These are phyloP conservation scores for Naganishia vaughanmartiniae DNA, from an alignment of 768 basidiomycete genomes.

Conservation along the genomic window DNA sequence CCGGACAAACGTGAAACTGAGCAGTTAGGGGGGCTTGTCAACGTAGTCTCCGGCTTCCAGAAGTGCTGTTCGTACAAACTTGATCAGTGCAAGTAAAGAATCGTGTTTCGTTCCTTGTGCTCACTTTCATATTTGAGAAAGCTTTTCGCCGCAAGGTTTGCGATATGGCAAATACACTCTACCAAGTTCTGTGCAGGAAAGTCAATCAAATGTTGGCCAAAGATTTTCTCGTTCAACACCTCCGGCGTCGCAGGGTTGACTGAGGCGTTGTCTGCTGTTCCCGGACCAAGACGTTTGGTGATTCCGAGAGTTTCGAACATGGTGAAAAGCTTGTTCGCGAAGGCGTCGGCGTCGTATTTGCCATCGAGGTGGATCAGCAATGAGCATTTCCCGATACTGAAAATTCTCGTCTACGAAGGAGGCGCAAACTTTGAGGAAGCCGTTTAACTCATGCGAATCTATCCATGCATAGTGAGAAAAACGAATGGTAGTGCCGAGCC, in stretches of 20 bases:
- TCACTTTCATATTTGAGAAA: background rate
- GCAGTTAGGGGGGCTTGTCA: no score
- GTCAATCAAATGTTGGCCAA: conserved; percentile 1
- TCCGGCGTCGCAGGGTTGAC: background rate
- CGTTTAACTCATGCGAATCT: background rate
- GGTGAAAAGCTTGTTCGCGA: conserved; percentile 4
- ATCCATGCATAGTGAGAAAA: conserved; percentile 1
- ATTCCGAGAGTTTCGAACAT: background rate
- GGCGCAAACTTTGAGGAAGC: background rate
- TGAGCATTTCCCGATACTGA: background rate
- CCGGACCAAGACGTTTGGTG: background rate
- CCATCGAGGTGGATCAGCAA: background rate
- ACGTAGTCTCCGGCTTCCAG: no score
- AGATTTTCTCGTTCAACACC: background rate
- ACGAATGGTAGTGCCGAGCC: background rate
- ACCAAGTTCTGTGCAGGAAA: background rate
- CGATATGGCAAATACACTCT: conserved; percentile 1
- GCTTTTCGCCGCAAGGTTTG: conserved; percentile 5
- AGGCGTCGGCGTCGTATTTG: background rate
- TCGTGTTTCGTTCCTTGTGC: background rate
- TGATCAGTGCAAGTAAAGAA: no score
- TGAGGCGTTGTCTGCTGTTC: conserved; percentile 9
- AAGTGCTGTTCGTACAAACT: no score
- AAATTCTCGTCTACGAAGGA: background rate
- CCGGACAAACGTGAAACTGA: no score